These are phyloP conservation scores for Leishmania martiniquensis DNA, from an alignment of 208 protist genomes.

Conservation along the genomic window DNA sequence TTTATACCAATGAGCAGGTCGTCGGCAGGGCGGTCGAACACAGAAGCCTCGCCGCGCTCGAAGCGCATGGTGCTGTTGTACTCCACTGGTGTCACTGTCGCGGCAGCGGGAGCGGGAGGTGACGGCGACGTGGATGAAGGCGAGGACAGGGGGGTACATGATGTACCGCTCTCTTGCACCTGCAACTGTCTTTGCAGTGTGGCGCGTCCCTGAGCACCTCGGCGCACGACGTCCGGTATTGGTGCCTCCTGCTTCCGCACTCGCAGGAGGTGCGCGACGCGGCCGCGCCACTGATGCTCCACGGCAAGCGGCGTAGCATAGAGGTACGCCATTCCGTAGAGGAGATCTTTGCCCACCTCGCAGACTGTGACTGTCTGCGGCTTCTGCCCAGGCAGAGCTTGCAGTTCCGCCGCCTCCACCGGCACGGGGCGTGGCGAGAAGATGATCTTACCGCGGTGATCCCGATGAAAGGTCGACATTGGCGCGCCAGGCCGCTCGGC, in stretches of 20 bases:
- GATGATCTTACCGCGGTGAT: constrained; percentile 55
- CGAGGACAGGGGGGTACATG: background rate
- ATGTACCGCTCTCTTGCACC: background rate
- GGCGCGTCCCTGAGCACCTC: constrained; percentile 13
- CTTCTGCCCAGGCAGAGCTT: constrained; percentile 36
- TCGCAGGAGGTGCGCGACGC: constrained; percentile 52
- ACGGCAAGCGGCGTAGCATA: constrained; percentile 69
- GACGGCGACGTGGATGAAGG: background rate
- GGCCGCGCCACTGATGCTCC: constrained; percentile 74
- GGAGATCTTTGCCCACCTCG: constrained; percentile 57
- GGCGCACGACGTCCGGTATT: constrained; percentile 28
- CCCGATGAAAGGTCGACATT: constrained; percentile 56
- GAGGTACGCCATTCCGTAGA: constrained; percentile 81
- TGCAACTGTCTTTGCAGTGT: background rate
- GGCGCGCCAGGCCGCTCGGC: constrained; percentile 34
- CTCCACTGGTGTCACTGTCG: background rate
- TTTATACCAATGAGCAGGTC: constrained; percentile 71
- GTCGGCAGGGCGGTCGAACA: constrained; percentile 61
- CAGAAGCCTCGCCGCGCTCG: constrained; percentile 34
- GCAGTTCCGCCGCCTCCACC: constrained; percentile 39
- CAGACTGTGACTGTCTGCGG: constrained; percentile 37
- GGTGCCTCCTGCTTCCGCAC: constrained; percentile 29
- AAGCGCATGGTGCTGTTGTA: constrained; percentile 25
- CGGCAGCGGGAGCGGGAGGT: background rate
- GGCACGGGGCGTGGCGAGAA: constrained; percentile 62